Evolutionary conservation across 345 rosid species (phyloP).

Genomic region (Syzygium oleosum): DNA sequence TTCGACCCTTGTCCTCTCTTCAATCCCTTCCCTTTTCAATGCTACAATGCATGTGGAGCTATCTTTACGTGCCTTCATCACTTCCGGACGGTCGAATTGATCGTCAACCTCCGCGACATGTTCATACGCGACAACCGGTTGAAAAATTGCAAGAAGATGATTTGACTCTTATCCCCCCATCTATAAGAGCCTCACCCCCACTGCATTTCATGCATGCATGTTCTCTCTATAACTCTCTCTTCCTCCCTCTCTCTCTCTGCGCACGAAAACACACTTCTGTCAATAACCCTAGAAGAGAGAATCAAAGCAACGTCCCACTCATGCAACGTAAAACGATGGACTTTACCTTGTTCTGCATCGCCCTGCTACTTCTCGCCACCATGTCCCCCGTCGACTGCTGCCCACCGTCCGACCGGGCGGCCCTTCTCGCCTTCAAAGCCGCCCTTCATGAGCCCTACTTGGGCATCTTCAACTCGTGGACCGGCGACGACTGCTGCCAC

Average conservation of each 20-base stretch:
- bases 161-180: neutral
- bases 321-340: neutral
- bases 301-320: neutral
- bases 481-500: slow-evolving; percentile 30
- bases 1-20: neutral
- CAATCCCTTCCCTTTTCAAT: neutral
- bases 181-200: neutral
- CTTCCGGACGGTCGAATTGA: neutral
- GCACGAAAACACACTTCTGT: neutral
- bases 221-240: neutral
- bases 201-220: neutral
- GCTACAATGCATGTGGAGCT: neutral
- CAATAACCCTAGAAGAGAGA: neutral
- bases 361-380: neutral
- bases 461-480: slow-evolving; percentile 35
- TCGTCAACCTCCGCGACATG: neutral
- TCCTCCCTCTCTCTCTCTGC: neutral
- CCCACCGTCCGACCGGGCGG: slow-evolving; percentile 24
- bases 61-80: neutral
- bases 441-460: slow-evolving; percentile 25
- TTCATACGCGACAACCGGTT: neutral
- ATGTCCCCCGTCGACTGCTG: slow-evolving; percentile 14
- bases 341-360: neutral
- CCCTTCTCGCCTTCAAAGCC: slow-evolving; percentile 19
- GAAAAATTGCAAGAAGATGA: neutral